Conservation (phyloP, 2,329 filamentous ascomycete species). For the Trichoderma atroviride region DNA sequence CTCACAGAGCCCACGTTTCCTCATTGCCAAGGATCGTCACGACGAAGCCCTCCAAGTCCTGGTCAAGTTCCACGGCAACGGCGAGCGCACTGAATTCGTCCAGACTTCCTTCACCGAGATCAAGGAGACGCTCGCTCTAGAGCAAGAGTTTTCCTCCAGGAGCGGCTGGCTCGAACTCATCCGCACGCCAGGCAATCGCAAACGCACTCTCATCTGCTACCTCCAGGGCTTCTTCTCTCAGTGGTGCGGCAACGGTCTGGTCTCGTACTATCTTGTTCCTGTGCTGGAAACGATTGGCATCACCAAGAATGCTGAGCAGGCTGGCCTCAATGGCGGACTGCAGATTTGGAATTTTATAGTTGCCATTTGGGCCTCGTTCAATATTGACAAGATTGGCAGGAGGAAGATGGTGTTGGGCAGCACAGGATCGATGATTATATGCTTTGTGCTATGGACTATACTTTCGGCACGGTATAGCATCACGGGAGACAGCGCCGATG, state of each 20-base stretch:
- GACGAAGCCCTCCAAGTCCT: slow-evolving; percentile 43
- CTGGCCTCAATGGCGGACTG: slow-evolving; percentile 16
- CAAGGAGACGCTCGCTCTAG: slow-evolving; percentile 18
- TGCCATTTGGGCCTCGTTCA: slow-evolving; percentile 17
- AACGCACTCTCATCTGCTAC: slow-evolving; percentile 23
- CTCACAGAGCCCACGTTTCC: slow-evolving; percentile 33
- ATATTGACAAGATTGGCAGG: slow-evolving; percentile 11
- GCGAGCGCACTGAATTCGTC: slow-evolving; percentile 19
- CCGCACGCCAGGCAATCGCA: slow-evolving; percentile 19
- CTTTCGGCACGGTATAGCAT: slow-evolving; percentile 16
- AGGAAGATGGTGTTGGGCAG: slow-evolving; percentile 19
- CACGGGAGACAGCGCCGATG: not conserved
- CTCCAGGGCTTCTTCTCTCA: slow-evolving; percentile 23
- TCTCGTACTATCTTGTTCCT: slow-evolving; percentile 21
- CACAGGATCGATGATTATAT: slow-evolving; percentile 19
- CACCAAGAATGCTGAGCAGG: slow-evolving; percentile 18
- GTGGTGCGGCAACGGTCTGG: slow-evolving; percentile 22
- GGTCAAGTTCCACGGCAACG: slow-evolving; percentile 41
- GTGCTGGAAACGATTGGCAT: slow-evolving; percentile 23
- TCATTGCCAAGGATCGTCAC: slow-evolving; percentile 38
- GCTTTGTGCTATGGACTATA: slow-evolving; percentile 17
- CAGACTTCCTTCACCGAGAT: slow-evolving; percentile 16
- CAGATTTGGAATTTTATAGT: slow-evolving; percentile 24
- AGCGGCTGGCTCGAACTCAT: slow-evolving; percentile 20
- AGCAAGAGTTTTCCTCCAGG: slow-evolving; percentile 4